Evolutionary conservation across 148 eudicot genomes (phyloP).

Genomic region (Heliosperma pusillum): DNA sequence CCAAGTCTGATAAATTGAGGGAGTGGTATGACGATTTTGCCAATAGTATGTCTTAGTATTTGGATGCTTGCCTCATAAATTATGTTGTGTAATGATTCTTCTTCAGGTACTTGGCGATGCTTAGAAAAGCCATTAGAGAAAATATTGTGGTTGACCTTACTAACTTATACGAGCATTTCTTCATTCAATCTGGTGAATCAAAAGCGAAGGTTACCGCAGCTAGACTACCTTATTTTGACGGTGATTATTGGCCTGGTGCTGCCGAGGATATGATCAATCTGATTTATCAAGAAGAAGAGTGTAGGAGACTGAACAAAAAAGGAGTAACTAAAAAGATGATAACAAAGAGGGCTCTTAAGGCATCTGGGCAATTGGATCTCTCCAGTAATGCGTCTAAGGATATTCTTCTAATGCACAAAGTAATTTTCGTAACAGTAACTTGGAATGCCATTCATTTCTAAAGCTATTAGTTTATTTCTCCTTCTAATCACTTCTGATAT

Average conservation of each 20-base stretch:
- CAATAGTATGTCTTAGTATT: not conserved
- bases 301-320: constrained; percentile 71
- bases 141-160: constrained; percentile 81
- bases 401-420: constrained; percentile 81
- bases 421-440: constrained; percentile 32
- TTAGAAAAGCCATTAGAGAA: constrained; percentile 88
- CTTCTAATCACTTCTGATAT: not conserved
- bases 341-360: constrained; percentile 86
- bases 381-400: constrained; percentile 93
- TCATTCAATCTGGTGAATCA: constrained; percentile 70
- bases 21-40: constrained; percentile 71
- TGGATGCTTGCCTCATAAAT: constrained; percentile 12
- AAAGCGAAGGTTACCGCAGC: constrained; percentile 96
- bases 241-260: constrained; percentile 99
- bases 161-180: constrained; percentile 88
- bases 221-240: constrained; percentile 96
- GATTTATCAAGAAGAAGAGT: constrained; percentile 82
- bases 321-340: constrained; percentile 64
- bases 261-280: constrained; percentile 90
- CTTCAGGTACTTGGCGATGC: constrained; percentile 85
- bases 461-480: not conserved
- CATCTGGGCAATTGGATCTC: constrained; percentile 89
- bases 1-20: constrained; percentile 96
- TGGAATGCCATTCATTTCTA: not conserved
- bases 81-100: not conserved